Evolutionary conservation across 208 protist species (phyloP), one percentile per base, ranked within the genome.

Genomic region (Leishmania gerbilli): DNA sequence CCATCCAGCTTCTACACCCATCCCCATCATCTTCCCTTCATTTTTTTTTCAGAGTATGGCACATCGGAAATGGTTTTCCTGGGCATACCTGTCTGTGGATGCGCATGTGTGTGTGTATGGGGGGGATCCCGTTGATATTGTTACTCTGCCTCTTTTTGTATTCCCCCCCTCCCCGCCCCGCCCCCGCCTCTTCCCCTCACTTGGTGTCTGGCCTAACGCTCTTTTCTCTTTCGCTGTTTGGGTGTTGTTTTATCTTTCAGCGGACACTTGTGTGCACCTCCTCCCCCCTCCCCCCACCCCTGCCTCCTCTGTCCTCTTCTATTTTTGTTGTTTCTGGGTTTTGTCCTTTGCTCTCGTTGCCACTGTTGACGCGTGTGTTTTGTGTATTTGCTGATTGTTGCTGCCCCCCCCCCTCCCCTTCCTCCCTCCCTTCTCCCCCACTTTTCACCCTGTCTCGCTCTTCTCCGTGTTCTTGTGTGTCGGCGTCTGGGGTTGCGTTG

Each of bases 291-390:
- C 55, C 21, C 37, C 37, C 37, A 37, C 37, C 37, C 37, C 37
- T 37, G 15, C 55, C 27, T 15, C 42, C n/a, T 17, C 68, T 72
- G 2, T 2, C 51, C 21, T 72, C 27, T n/a, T 13, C 37, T 37
- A 37, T 37, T 37, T 37, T 37, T 37, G 37, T 37, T 37, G 37
- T 37, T 15, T n/a, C 60, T 62, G 51, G 21, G 1, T 47, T 3
- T 62, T 31, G 47, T 42, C 13, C 13, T 37, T 47, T 17, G 24
- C 34, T 82, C 69, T 49, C 21, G 27, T 69, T 31, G 69, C 15
- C 75, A 79, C 53, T 45, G 68, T 69, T 49, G 40, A 45, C 37
- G 80, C 65, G 71, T 71, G 31, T 80, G 40, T 47, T 83, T 83
- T 79, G 45, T 34, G 49, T 27, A 27, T 49, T 79, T 68, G 3